Evolutionary conservation across 805 yeast species (phyloP).

Genomic region (Metschnikowia anglica): DNA sequence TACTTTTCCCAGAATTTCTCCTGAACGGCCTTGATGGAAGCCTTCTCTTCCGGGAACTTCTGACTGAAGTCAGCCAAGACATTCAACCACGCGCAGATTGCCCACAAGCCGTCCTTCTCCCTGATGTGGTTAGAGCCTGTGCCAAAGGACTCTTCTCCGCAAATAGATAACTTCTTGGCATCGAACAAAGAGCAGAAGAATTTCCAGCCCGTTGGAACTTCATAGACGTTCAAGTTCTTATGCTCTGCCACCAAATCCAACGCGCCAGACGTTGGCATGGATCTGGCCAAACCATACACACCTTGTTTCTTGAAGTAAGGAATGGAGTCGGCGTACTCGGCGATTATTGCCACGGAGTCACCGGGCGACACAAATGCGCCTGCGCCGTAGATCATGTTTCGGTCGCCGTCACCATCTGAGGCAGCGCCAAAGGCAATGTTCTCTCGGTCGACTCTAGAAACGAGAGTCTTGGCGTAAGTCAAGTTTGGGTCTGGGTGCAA

Average conservation of each 20-base stretch:
- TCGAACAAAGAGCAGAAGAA: constrained; percentile 95
- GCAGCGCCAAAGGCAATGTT: constrained; percentile 95
- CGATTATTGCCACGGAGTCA: constrained; percentile 95
- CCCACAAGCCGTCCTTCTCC: constrained; percentile 98
- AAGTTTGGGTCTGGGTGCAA: constrained; percentile 97
- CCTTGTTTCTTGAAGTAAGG: constrained; percentile 91
- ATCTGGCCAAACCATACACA: constrained; percentile 88
- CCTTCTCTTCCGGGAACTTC: constrained; percentile 54
- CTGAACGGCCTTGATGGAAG: constrained; percentile 79
- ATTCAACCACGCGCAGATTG: constrained; percentile 94
- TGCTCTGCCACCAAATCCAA: constrained; percentile 84
- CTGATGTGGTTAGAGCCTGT: constrained; percentile 97
- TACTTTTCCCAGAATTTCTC: constrained; percentile 83
- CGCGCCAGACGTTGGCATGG: constrained; percentile 97
- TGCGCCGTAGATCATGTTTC: constrained; percentile 97
- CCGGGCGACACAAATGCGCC: constrained; percentile 96
- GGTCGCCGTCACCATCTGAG: constrained; percentile 98
- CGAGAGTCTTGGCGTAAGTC: constrained; percentile 88
- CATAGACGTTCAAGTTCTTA: constrained; percentile 75
- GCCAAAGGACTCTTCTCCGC: constrained; percentile 98
- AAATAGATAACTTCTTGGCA: constrained; percentile 86
- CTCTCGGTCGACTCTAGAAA: constrained; percentile 77
- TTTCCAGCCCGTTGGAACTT: constrained; percentile 99
- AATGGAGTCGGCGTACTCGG: constrained; percentile 83
- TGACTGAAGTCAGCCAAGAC: constrained; percentile 80